phyloP scores from a whole-genome alignment of 495 filamentous ascomycete genomes.

The Neurospora sp. region DNA sequence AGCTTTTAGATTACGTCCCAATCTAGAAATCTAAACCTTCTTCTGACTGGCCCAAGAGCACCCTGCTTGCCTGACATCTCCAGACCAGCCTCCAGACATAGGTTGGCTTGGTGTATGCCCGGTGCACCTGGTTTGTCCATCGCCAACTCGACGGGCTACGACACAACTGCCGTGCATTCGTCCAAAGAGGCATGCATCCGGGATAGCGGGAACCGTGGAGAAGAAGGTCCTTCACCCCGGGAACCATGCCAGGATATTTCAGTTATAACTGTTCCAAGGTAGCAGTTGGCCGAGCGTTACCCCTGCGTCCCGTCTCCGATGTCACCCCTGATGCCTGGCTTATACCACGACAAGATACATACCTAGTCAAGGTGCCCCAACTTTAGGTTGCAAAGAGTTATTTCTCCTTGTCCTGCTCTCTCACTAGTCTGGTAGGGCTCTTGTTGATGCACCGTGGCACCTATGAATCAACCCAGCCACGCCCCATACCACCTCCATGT shows the following conservation, averaged over 20 bases:
- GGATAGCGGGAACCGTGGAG: slow-evolving; percentile 13
- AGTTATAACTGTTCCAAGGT: background rate
- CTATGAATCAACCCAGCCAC: slow-evolving; percentile 14
- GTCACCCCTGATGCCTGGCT: background rate
- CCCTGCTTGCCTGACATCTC: slow-evolving; percentile 4
- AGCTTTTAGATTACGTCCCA: slow-evolving; percentile 21
- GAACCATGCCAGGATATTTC: background rate
- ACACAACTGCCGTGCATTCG: slow-evolving; percentile 21
- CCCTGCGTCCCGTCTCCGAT: background rate
- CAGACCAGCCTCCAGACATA: background rate
- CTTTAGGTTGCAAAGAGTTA: slow-evolving; percentile 1
- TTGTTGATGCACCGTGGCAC: slow-evolving; percentile 20
- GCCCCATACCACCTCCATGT: slow-evolving; percentile 22
- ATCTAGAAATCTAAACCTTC: slow-evolving; percentile 11
- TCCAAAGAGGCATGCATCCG: slow-evolving; percentile 9
- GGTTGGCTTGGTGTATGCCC: slow-evolving; percentile 2
- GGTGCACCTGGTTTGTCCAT: slow-evolving; percentile 17
- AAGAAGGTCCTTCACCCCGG: slow-evolving; percentile 10
- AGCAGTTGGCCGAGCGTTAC: background rate
- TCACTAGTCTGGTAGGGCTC: slow-evolving; percentile 21
- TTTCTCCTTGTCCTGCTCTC: slow-evolving; percentile 14
- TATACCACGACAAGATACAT: background rate
- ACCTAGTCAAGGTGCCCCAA: background rate
- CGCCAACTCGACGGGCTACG: slow-evolving; percentile 15
- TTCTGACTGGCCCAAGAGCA: slow-evolving; percentile 11